phyloP scores from a whole-genome alignment of 2,329 filamentous ascomycete species.

The Tricladium varicosporioides region DNA sequence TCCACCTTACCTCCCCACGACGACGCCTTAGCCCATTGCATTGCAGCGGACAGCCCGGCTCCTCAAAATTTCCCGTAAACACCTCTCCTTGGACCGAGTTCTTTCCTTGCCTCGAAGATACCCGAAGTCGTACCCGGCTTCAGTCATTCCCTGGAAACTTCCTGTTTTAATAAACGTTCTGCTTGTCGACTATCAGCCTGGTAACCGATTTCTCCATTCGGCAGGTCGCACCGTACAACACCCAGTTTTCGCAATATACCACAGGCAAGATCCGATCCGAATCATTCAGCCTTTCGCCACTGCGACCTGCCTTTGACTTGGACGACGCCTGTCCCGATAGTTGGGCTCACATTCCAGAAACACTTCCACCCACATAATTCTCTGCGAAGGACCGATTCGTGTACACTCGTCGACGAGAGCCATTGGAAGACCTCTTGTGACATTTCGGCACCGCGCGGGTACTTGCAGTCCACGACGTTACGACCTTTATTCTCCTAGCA shows the following conservation, averaged over 20 bases:
- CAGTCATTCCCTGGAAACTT: constrained; percentile 86
- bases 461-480: constrained; percentile 29
- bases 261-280: constrained; percentile 7
- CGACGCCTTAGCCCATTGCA: not conserved
- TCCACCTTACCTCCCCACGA: not conserved
- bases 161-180: constrained; percentile 82
- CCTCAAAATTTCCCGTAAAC: not conserved
- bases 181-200: constrained; percentile 24
- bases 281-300: constrained; percentile 14
- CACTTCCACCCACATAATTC: constrained; percentile 25
- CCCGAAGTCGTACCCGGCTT: constrained; percentile 52
- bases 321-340: constrained; percentile 22
- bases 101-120: constrained; percentile 21
- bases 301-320: constrained; percentile 20
- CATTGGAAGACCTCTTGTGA: constrained; percentile 25
- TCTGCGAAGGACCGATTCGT: constrained; percentile 27
- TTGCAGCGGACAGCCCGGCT: constrained; percentile 2
- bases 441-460: constrained; percentile 28
- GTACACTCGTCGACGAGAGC: constrained; percentile 7
- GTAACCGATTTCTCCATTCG: constrained; percentile 16
- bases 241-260: constrained; percentile 15
- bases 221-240: constrained; percentile 25
- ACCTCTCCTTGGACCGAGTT: constrained; percentile 8
- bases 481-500: constrained; percentile 23
- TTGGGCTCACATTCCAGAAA: constrained; percentile 31